Evolutionary conservation across 495 filamentous ascomycete species (phyloP), one percentile per base, ranked within the genome.

Genomic region (Thozetella sp.): DNA sequence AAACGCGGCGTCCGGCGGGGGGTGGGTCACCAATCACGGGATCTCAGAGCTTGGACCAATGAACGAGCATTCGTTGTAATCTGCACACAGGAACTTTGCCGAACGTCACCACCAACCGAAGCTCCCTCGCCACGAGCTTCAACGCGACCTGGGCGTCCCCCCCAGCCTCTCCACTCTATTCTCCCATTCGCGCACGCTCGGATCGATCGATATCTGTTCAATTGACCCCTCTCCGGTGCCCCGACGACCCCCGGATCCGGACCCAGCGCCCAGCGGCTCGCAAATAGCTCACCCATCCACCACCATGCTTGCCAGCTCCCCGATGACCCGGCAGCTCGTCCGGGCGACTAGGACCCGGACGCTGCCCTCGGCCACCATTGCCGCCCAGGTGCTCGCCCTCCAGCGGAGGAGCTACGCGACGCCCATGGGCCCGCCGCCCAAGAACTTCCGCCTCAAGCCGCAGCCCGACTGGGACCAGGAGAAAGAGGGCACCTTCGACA

Each of bases 371-470:
- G 62, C 66, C 20, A 62, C 61, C 10, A 20, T 63, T 50, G 54
- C 67, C 30, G 55, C 59, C 46, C 70, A 64, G 52, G n/a, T 55
- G 6, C 19, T 64, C 22, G 34, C 61, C 23, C 45, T 54, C 6
- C 61, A 58, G 51, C 37, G 57, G 22, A 66, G 87, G 61, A 86
- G 85, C 66, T 90, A 89, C 72, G 93, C 92, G 60, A 92, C 88
- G 10, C 90, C 92, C 55, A 76, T 81, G 54, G 93, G 93, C 34
- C 87, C 90, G 63, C 92, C 91, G 65, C 87, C 88, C 25, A 75
- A 87, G 63, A 85, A 85, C 62, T 96, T 95, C 83, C 89, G 93
- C 59, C 72, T 93, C 54, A 81, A 86, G 55, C 78, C 77, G 50
- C 84, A 83, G 37, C 83, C 84, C 70, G 75, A 83, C 70, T 96